These are phyloP conservation scores for Colletotrichum tofieldiae DNA, from an alignment of 2,329 filamentous ascomycete species.

Conservation along the genomic window DNA sequence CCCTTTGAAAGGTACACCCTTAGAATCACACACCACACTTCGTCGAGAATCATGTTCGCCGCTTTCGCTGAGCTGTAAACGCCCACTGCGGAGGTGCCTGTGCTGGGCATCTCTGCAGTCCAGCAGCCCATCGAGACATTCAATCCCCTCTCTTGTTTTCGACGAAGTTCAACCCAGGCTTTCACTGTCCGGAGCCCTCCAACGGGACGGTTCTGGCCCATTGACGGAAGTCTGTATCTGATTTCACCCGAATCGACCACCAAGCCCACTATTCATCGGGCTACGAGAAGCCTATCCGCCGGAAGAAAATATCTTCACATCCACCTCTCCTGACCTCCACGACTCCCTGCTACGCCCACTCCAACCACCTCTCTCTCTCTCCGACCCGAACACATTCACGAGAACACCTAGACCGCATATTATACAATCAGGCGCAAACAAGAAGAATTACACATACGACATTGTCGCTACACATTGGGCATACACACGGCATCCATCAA, in stretches of 20 bases:
- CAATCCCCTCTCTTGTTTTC: conserved; percentile 62
- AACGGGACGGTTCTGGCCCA: conserved; percentile 53
- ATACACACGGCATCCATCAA: conserved; percentile 16
- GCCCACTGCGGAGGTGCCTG: conserved; percentile 78
- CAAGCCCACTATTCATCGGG: conserved; percentile 36
- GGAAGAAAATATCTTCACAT: conserved; percentile 23
- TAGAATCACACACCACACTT: conserved; percentile 68
- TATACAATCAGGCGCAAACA: background rate
- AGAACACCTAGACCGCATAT: background rate
- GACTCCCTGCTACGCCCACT: conserved; percentile 13
- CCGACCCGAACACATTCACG: background rate
- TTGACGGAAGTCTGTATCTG: conserved; percentile 58
- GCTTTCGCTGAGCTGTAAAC: conserved; percentile 90
- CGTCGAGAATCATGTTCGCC: conserved; percentile 84
- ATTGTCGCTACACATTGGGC: background rate
- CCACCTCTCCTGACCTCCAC: conserved; percentile 15
- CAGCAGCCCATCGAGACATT: conserved; percentile 86
- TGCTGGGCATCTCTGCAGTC: conserved; percentile 77
- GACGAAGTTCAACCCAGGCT: conserved; percentile 77
- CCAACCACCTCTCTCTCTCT: background rate
- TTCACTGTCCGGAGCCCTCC: conserved; percentile 60
- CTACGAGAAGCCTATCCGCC: conserved; percentile 34
- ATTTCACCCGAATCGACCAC: conserved; percentile 44
- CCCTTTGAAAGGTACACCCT: conserved; percentile 43
- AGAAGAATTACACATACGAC: background rate